phyloP scores from a whole-genome alignment of 768 basidiomycete genomes.

The Amanita fuliginea region DNA sequence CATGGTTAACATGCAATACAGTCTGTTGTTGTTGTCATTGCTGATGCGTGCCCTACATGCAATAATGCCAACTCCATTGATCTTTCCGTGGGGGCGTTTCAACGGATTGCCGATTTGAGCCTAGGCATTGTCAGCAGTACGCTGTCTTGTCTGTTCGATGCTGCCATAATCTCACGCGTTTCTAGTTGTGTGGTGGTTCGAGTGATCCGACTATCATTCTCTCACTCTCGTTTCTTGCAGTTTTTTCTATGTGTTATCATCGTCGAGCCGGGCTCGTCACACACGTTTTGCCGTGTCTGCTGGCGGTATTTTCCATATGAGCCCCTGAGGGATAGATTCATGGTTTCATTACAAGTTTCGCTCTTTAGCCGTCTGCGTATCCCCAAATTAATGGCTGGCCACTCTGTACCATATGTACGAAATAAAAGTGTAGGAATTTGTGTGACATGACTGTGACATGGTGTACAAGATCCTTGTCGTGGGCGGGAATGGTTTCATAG shows the following conservation, averaged over 20 bases:
- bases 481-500: constrained; percentile 98
- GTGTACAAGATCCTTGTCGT: constrained; percentile 74
- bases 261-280: not conserved
- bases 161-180: constrained; percentile 2
- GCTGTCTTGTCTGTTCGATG: constrained; percentile 14
- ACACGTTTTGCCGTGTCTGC: not conserved
- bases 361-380: not conserved
- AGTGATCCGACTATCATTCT: constrained; percentile 14
- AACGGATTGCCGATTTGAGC: constrained; percentile 32
- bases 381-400: not conserved
- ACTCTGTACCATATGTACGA: not conserved
- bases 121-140: constrained; percentile 50
- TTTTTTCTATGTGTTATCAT: constrained; percentile 7
- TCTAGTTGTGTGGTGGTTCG: constrained; percentile 27
- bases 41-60: constrained; percentile 80
- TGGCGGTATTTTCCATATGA: not conserved
- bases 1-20: constrained; percentile 8
- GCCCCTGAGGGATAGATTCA: not conserved
- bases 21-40: constrained; percentile 53
- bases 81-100: constrained; percentile 61
- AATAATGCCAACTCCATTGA: constrained; percentile 56
- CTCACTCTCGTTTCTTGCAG: constrained; percentile 7
- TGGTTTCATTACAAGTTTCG: not conserved
- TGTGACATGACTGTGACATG: constrained; percentile 9
- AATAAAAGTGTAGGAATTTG: not conserved